A percentile compares a stretch with the other conserved stretches of the same genome.
phyloP scores from a whole-genome alignment of 768 basidiomycete genomes.

The Nevesoporus exiguus region DNA sequence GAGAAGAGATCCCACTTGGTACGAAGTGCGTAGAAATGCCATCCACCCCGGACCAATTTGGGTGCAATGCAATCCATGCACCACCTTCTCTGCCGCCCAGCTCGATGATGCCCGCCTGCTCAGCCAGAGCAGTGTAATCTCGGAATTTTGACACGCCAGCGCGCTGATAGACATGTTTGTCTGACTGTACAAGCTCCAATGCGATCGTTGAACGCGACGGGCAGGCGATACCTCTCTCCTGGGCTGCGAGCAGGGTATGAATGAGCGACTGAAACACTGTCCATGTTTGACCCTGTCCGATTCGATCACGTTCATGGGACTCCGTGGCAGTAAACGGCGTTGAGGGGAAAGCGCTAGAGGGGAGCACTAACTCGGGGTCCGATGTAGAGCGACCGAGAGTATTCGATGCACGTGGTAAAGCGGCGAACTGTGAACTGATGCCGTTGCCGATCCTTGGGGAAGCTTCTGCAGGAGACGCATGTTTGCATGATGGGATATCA shows the following conservation, averaged over 20 bases:
- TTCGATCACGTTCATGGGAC: constrained; percentile 5
- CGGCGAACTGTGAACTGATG: constrained; percentile 3
- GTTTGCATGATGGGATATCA: constrained; percentile 2
- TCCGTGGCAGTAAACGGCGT: neutral
- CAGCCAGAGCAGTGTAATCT: constrained; percentile 28
- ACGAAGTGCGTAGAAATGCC: neutral
- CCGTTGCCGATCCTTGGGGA: neutral
- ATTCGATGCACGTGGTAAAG: constrained; percentile 4
- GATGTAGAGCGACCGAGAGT: neutral
- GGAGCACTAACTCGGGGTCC: neutral
- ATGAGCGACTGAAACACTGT: constrained; percentile 32
- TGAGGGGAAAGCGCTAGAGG: constrained; percentile 6
- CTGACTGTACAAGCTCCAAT: constrained; percentile 27
- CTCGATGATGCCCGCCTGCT: constrained; percentile 24
- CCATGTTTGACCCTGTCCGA: constrained; percentile 13
- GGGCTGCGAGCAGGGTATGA: constrained; percentile 19
- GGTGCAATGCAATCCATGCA: constrained; percentile 31
- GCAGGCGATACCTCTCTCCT: constrained; percentile 28
- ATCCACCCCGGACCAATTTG: constrained; percentile 17
- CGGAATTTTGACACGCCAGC: constrained; percentile 27
- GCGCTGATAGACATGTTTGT: constrained; percentile 25
- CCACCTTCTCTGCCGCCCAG: constrained; percentile 15
- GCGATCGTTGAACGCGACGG: constrained; percentile 42
- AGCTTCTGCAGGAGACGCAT: neutral
- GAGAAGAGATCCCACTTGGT: constrained; percentile 7